phyloP scores from a whole-genome alignment of 1,139 yeast species.

The Saccharomycopsis crataegensis region DNA sequence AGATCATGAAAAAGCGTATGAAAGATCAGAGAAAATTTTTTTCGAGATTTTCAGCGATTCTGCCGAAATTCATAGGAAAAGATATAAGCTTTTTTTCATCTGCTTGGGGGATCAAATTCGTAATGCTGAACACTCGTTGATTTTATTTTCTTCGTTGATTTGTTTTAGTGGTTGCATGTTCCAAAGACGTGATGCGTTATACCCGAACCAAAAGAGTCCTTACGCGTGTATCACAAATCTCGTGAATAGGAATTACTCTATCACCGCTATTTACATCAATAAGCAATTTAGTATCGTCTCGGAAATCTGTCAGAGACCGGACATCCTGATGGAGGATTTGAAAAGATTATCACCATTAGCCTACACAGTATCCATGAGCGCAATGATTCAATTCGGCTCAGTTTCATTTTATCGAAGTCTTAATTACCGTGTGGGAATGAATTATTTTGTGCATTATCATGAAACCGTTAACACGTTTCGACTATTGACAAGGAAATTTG shows the following conservation, averaged over 20 bases:
- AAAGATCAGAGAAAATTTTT: background rate
- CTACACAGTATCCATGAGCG: constrained; percentile 3
- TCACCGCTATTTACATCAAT: constrained; percentile 3
- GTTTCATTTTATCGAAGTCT: background rate
- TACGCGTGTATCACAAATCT: background rate
- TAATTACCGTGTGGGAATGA: constrained; percentile 9
- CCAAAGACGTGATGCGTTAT: background rate
- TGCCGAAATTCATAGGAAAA: background rate
- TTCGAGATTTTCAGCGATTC: constrained; percentile 4
- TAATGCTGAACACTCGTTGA: background rate
- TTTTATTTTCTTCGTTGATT: constrained; percentile 2
- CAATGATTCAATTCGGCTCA: constrained; percentile 12
- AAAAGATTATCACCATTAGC: background rate
- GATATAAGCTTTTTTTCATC: background rate
- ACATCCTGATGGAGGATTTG: background rate
- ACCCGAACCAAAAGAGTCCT: background rate
- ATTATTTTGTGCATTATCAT: constrained; percentile 9
- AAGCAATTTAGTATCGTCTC: background rate
- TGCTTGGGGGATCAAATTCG: background rate
- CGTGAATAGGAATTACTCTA: background rate
- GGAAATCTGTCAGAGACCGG: background rate
- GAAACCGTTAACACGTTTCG: constrained; percentile 2
- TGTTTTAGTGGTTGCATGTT: constrained; percentile 1
- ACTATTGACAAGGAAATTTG: constrained; percentile 1
- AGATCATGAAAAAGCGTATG: background rate